Evolutionary conservation across 257 asterid species (phyloP).

Genomic region (Mitragyna speciosa): DNA sequence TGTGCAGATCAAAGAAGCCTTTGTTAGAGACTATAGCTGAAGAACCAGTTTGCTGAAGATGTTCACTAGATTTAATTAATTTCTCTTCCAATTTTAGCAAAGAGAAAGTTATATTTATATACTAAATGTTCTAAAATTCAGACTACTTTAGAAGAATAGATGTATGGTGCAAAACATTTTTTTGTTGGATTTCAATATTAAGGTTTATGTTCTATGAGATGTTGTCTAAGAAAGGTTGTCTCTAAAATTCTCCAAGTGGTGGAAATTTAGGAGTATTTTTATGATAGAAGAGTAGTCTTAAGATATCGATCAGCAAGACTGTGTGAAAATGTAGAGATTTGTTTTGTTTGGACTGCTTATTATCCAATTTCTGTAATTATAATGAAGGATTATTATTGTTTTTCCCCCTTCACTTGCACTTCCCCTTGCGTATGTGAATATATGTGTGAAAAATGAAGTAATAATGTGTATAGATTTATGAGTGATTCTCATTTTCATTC

Average conservation of each 20-base stretch:
- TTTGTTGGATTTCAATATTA: background rate
- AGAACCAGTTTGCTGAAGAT: slow-evolving; percentile 48
- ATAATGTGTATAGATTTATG: too few relatives aligned
- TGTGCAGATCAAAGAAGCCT: slow-evolving; percentile 84
- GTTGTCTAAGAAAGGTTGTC: too few relatives aligned
- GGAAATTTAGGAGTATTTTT: background rate
- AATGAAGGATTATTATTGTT: background rate
- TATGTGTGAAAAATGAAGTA: background rate
- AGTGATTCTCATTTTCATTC: background rate
- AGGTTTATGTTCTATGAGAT: too few relatives aligned
- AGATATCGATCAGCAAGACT: background rate
- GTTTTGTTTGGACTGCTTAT: background rate
- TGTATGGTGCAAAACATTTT: background rate
- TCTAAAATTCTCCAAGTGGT: too few relatives aligned
- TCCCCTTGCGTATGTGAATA: background rate
- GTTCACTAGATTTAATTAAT: background rate
- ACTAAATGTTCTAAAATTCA: background rate
- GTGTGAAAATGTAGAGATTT: background rate
- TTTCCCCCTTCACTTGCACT: background rate
- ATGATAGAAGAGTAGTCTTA: background rate
- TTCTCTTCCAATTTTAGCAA: slow-evolving; percentile 18
- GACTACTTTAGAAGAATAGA: background rate
- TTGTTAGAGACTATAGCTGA: slow-evolving; percentile 79
- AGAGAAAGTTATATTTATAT: slow-evolving; percentile 3
- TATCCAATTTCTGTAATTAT: background rate